Evolutionary conservation across 192 early-diverging fungal genomes (phyloP).

Genomic region (Irineochytrium annulatum): DNA sequence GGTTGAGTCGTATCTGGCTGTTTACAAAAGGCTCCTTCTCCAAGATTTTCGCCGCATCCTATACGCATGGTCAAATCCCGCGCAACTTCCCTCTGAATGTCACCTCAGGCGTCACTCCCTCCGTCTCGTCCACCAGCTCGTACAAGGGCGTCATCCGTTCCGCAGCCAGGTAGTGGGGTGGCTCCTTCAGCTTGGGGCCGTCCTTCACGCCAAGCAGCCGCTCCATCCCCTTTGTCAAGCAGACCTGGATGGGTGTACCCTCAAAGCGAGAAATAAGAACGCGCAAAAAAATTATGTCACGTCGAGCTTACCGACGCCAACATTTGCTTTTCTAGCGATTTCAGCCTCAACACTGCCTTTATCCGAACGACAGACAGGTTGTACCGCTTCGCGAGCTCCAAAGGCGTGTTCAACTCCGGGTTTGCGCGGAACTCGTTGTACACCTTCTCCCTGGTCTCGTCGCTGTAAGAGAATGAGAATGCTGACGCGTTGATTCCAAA

Average conservation of each 20-base stretch:
- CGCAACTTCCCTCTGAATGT: neutral
- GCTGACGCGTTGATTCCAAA: no score
- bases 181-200: neutral
- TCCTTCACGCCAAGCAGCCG: neutral
- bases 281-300: no score
- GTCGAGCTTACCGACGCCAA: neutral
- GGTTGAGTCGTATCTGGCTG: neutral
- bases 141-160: neutral
- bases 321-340: neutral
- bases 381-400: neutral
- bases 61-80: neutral
- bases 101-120: neutral
- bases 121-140: neutral
- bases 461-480: no score
- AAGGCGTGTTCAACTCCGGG: neutral
- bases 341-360: neutral
- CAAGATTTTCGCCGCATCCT: neutral
- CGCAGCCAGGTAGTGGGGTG: neutral
- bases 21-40: neutral
- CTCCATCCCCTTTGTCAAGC: constrained; percentile 1
- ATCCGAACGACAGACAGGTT: neutral
- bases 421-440: neutral
- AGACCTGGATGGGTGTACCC: neutral
- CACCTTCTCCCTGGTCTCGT: neutral
- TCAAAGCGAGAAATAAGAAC: neutral